Evolutionary conservation across 441 rosid genomes (phyloP).

Genomic region (Melastoma candidum): DNA sequence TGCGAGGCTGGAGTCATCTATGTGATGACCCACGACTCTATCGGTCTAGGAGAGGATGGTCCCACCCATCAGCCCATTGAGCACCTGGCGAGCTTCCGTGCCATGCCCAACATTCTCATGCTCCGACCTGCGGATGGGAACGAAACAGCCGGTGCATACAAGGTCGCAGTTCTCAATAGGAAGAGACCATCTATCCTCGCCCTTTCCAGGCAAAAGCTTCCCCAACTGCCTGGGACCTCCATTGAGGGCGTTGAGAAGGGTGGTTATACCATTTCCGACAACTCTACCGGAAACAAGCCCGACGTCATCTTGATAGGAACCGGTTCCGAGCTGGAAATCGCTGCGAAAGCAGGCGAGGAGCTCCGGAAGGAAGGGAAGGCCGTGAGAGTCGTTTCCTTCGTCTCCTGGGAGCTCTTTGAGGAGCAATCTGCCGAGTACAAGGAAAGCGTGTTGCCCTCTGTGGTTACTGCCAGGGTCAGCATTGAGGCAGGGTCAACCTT

Average conservation of each 20-base stretch:
- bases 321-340: constrained; percentile 79
- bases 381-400: constrained; percentile 71
- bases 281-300: constrained; percentile 66
- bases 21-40: constrained; percentile 93
- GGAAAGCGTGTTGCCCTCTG: constrained; percentile 70
- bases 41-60: constrained; percentile 96
- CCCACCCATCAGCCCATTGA: constrained; percentile 94
- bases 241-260: constrained; percentile 76
- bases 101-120: constrained; percentile 89
- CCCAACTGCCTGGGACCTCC: constrained; percentile 70
- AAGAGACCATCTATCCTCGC: constrained; percentile 83
- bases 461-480: constrained; percentile 71
- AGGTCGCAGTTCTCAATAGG: constrained; percentile 53
- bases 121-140: constrained; percentile 89
- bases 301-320: constrained; percentile 77
- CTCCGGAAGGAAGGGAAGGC: constrained; percentile 75
- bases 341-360: constrained; percentile 61
- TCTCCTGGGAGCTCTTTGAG: constrained; percentile 80
- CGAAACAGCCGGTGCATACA: constrained; percentile 84
- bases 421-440: constrained; percentile 68
- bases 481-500: constrained; percentile 86
- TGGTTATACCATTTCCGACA: constrained; percentile 73
- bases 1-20: constrained; percentile 66
- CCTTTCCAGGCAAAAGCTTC: constrained; percentile 77
- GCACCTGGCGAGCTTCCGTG: constrained; percentile 92